phyloP scores from a whole-genome alignment of 78 protist genomes.

The Capsaspora owczarzaki region DNA sequence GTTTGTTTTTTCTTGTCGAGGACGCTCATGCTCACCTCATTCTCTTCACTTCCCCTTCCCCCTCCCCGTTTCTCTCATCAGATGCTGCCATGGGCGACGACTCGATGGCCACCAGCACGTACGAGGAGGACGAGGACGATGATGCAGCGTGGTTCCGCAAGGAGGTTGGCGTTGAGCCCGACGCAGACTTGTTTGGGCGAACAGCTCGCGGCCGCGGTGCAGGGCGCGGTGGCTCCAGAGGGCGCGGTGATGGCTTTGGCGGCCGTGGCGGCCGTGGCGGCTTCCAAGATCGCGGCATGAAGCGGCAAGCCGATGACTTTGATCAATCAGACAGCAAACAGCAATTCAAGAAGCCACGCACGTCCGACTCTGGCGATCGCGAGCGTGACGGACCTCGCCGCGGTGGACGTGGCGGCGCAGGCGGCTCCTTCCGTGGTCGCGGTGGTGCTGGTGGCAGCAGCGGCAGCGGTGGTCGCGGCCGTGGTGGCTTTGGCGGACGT shows the following conservation, averaged over 20 bases:
- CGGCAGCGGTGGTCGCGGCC: background rate
- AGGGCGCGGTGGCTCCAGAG: background rate
- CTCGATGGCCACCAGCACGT: no score
- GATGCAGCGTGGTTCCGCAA: background rate
- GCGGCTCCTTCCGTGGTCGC: background rate
- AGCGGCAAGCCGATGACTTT: background rate
- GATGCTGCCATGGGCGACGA: no score
- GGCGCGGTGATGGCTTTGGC: background rate
- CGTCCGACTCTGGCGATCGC: background rate
- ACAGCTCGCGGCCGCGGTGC: no score
- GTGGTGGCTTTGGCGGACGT: no score
- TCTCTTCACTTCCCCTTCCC: no score
- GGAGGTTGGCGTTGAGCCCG: background rate
- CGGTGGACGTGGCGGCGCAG: background rate
- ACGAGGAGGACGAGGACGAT: background rate
- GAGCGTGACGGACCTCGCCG: background rate
- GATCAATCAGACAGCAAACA: background rate
- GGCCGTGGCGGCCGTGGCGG: background rate
- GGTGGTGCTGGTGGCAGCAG: background rate
- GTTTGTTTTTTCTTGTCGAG: no score
- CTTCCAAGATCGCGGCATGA: background rate
- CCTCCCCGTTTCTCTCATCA: no score
- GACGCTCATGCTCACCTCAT: no score
- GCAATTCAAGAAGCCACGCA: background rate
- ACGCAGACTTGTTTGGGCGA: background rate